Base-by-base conservation (phyloP, 495 filamentous ascomycete species). In the Pyrenula massariospora region DNA sequence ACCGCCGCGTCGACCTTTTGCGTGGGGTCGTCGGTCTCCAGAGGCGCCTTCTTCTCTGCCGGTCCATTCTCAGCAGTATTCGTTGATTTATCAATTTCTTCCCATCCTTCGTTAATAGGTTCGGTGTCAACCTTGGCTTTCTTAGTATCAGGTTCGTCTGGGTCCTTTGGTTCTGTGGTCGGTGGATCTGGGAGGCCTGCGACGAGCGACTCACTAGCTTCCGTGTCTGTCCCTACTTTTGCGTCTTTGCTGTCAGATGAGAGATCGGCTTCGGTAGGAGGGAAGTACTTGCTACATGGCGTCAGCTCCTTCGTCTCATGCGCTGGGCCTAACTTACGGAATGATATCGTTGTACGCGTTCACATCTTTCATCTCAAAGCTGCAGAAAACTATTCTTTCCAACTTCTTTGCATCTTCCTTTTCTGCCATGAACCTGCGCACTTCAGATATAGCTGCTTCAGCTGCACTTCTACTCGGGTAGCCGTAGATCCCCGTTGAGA, bases 401-500 rank as follows among this genome's bases (percentile, higher is more conserved):
- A 96, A 67, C 63, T 69, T 69, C 53, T 66, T 70, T 23, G 69
- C 62, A 21, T 78, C 83, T 22, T 77, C 68, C 12, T 77, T 68
- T 19, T 73, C 66, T 20, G 84, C 80, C 57, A 97, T 63, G 63
- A 89, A 96, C 24, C 73, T 67, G 52, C 84, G 81, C 19, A 94
- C 85, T 11, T 88, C 82, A 31, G 75, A 70, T 54, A 86, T 67
- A 1, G 88, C 93, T 48, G 81, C 74, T 21, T 70, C 62, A 1
- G 89, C 89, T 12, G 92, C 93, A 25, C 83, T 74, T 1, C 63
- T 57, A 62, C 81, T 86, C 2, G 91, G 92, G 65, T 94, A 98
- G 5, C 90, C 89, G 66, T 95, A 97, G 0, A 95, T 65, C 1
- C 93, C 93, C 10, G 92, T 95, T 61, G 89, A 93, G 53, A 98